Base-by-base conservation (phyloP, 257 asterid genomes). In the Eucommia ulmoides region DNA sequence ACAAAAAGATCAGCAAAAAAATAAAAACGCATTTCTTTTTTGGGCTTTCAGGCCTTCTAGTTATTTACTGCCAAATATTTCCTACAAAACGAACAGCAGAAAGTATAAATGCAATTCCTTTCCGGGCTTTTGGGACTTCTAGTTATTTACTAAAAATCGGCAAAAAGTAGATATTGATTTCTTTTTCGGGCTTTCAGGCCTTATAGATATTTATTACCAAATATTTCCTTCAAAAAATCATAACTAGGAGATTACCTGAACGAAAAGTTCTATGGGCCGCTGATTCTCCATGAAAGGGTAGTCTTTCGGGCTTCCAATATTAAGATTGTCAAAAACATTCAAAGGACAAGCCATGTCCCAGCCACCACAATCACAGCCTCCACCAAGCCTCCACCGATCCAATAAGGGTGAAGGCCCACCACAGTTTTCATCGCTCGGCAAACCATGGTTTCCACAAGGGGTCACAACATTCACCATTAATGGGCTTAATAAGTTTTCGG, bases 311-410 rank as follows among this genome's bases (percentile, higher is more conserved):
- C 74, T 60, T 19, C 20, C 64, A 51, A 68, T 53, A 52, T 58
- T 54, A 0, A 73, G 74, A 64, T 70, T 81, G 41, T 61, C 62
- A 44, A 85, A 73, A 56, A 91, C 63, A 45, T 67, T 58, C 35
- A 91, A 79, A 4, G 94, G 94, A 59, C 99, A 86, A 3, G 88
- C 83, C 91, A 91, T 74, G 69, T 91, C 99, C 99, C 99, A 91
- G 19, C 97, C 96, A 35, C 97, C 99, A 68, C 99, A 91, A 26
- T 83, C 99, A 35, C 99, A 91, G 20, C 84, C 87, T 55, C 99
- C 99, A 1, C 97, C 97, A 26, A 59, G 45, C 57, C 94, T 74
- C 99, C 99, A 91, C 48, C 97, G 76, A 46, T 86, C 94, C 3
- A 91, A 69, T 61, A 91, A 70, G 0, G 97, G 68, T 4, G 84